Conservation (phyloP, 2,329 filamentous ascomycete genomes). For the Leptographium wingfieldii region DNA sequence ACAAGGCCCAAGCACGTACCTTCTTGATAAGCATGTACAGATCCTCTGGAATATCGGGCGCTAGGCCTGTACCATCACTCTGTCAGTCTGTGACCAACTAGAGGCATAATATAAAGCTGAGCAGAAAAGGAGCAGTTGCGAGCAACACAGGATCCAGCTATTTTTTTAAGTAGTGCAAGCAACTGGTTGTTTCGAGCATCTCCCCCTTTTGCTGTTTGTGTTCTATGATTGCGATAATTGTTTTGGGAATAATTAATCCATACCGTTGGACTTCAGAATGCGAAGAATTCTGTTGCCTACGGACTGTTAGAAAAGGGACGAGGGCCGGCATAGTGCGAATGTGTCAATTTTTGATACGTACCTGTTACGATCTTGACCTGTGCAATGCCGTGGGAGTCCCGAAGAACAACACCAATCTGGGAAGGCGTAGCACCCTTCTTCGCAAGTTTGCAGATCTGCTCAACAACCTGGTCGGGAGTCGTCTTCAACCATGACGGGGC, state of each 20-base stretch:
- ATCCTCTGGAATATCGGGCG: constrained; percentile 97
- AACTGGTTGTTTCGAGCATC: too few relatives aligned
- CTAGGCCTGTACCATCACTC: constrained; percentile 92
- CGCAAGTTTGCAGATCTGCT: constrained; percentile 98
- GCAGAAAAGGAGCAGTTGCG: background rate
- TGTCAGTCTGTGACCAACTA: constrained; percentile 85
- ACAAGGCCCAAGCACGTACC: constrained; percentile 36
- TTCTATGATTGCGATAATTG: background rate
- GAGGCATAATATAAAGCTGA: constrained; percentile 47
- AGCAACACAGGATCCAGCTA: background rate
- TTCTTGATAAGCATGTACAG: constrained; percentile 99
- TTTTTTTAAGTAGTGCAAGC: background rate
- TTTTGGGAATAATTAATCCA: constrained; percentile 31
- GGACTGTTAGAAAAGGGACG: constrained; percentile 7
- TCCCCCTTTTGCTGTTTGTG: background rate
- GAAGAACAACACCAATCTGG: constrained; percentile 96
- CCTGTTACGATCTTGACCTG: constrained; percentile 97
- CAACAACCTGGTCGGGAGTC: constrained; percentile 94
- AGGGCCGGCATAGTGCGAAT: background rate
- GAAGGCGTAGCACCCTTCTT: constrained; percentile 98
- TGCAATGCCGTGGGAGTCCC: constrained; percentile 95
- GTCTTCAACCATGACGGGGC: constrained; percentile 96
- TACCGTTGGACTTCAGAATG: constrained; percentile 97
- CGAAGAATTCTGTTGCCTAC: constrained; percentile 99
- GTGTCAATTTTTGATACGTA: constrained; percentile 33